Conservation (phyloP, 257 asterid genomes). For the Anisodus acutangulus region DNA sequence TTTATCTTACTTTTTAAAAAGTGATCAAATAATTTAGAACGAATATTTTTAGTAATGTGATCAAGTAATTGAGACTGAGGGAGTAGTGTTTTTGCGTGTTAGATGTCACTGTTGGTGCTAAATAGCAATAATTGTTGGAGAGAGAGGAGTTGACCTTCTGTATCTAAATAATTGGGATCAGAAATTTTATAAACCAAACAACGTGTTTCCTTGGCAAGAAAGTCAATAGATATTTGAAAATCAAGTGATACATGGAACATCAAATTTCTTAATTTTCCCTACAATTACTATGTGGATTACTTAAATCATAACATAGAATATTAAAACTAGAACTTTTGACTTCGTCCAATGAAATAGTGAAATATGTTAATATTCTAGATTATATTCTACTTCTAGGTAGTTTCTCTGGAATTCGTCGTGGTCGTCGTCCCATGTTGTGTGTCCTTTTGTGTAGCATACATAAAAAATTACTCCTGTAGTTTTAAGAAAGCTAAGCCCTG, state of each 20-base stretch:
- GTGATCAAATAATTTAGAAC: too few relatives aligned
- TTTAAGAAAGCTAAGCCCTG: background rate
- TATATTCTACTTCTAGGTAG: conserved; percentile 42
- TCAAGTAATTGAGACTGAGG: too few relatives aligned
- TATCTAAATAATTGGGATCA: background rate
- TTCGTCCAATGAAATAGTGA: conserved; percentile 7
- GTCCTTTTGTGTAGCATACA: conserved; percentile 32
- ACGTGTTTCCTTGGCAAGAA: conserved; percentile 19
- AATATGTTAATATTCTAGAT: conserved; percentile 19
- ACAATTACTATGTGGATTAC: conserved; percentile 4
- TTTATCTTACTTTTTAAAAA: too few relatives aligned
- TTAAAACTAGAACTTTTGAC: background rate
- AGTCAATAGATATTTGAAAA: conserved; percentile 2
- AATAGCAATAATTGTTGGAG: background rate
- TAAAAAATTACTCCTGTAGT: background rate
- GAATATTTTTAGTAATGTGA: too few relatives aligned
- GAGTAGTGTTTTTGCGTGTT: background rate
- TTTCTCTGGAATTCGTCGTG: conserved; percentile 24
- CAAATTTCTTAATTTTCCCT: background rate
- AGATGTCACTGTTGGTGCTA: background rate
- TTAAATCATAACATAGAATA: background rate
- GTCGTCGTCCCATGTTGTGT: conserved; percentile 31
- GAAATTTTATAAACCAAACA: background rate
- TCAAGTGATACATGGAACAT: background rate
- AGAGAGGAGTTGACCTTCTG: background rate